Base-by-base conservation (phyloP, 2,329 filamentous ascomycete species). In the Apiospora pterosperma region DNA sequence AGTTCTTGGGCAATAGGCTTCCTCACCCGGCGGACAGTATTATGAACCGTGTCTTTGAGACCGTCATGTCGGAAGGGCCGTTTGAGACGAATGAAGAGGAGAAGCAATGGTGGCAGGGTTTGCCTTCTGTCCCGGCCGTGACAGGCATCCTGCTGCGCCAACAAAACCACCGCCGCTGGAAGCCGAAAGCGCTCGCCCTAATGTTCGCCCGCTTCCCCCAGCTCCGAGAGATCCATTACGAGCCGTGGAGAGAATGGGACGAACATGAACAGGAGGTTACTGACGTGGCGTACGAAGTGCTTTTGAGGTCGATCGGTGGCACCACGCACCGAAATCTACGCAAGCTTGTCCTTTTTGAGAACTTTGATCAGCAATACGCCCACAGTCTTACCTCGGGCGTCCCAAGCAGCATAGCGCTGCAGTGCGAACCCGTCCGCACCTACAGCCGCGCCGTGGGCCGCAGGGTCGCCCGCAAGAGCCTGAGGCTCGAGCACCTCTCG, bases 111-210 rank as follows among this genome's bases (percentile, higher is more conserved):
- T 74, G 69, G 72, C 61, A 69, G 61, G 64, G 67, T 28, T 69
- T 75, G 58, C 72, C 73, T 59, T 59, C 25, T 36, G 71, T 74
- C 39, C 71, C 71, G 41, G 73, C 67, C 25, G 73, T 76, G 52
- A 75, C 71, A 8, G 67, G 66, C 63, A 16, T 76, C 63, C 71
- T 76, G 69, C 68, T 76, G 28, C 71, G 73, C 14, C 74, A 75
- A 66, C 73, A 76, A 65, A 76, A 68, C 66, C 72, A 72, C 68
- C 70, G 71, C 60, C 65, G 68, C 69, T 77, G 74, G 75, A 73
- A 70, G 66, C 69, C 68, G 41, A 44, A 2, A 16, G 63, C 69
- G 64, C 68, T 76, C 59, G 70, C 69, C 67, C 68, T 72, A 36
- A 72, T 76, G 69, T 67, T 76, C 69, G 61, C 68, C 65, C 68